Evolutionary conservation across 805 yeast genomes (phyloP), one percentile per base, ranked within the genome.

Genomic region (Dipodascus albidus): DNA sequence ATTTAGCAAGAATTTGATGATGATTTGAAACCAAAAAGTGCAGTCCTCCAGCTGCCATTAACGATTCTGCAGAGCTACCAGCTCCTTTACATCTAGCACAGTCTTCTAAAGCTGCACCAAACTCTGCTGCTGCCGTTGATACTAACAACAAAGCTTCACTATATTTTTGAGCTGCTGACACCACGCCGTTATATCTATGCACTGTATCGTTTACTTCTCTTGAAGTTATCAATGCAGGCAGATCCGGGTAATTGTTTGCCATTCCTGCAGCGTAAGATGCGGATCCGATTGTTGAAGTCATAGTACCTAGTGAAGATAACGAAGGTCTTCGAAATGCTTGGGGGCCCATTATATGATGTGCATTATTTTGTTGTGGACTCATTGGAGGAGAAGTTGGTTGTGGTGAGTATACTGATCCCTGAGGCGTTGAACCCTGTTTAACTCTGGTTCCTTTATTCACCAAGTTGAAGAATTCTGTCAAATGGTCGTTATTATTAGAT

Each of bases 11-110:
- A 14, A 88, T 79, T 56, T 81, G 82, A 56, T 85, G 84, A 63
- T 87, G 93, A 64, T 86, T 87, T 0, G 91, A 81, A 19, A 86
- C 76, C 47, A 88, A 72, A 62, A 79, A 81, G 59, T 86, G 90
- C 53, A 88, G 70, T 0, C 96, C 95, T 47, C 88, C 83, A 1
- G 90, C 85, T 50, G 81, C 76, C 59, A 80, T 68, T 15, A 87
- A 65, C 6, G 87, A 87, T 58, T 83, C 84, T 1, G 82, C 76
- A 1, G 79, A 73, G 22, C 67, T 67, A 15, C 80, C 81, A 19
- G 82, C 76, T 14, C 87, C 87, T 62, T 81, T 80, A 57, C 80
- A 74, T 51, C 77, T 70, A 0, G 88, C 81, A 55, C 80, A 73
- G 47, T 73, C 74, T 61, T 86, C 93, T 52, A 88, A 69, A 1